Conservation (phyloP, 345 rosid genomes). For the Stellera chamaejasme region DNA sequence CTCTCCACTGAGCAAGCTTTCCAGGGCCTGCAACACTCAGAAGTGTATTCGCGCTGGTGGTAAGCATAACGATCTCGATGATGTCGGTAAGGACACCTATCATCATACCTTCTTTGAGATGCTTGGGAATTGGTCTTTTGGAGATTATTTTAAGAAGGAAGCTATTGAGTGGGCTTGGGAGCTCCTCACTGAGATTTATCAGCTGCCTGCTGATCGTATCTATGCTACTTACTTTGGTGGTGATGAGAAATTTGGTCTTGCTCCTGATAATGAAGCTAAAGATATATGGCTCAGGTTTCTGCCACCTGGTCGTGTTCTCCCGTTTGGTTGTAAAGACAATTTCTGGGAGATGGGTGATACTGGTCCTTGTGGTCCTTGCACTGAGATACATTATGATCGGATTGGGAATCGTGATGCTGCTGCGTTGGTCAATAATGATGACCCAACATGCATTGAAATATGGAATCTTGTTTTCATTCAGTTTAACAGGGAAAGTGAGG, state of each 20-base stretch:
- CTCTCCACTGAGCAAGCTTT: constrained; percentile 60
- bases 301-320: constrained; percentile 70
- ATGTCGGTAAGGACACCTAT: constrained; percentile 96
- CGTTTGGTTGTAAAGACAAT: constrained; percentile 96
- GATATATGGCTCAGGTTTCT: constrained; percentile 76
- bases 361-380: constrained; percentile 99
- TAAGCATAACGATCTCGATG: constrained; percentile 95
- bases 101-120: constrained; percentile 99
- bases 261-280: constrained; percentile 84
- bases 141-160: constrained; percentile 90
- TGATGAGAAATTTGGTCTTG: constrained; percentile 80
- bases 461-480: constrained; percentile 99
- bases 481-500: constrained; percentile 92
- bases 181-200: constrained; percentile 75
- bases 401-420: constrained; percentile 84
- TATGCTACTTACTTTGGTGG: constrained; percentile 99
- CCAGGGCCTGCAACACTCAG: constrained; percentile 84
- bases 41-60: constrained; percentile 99
- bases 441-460: constrained; percentile 98
- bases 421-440: constrained; percentile 76
- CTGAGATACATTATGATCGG: constrained; percentile 93
- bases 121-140: constrained; percentile 99
- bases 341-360: constrained; percentile 99
- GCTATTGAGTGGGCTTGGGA: constrained; percentile 99
- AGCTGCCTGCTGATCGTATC: constrained; percentile 63